phyloP scores from a whole-genome alignment of 495 filamentous ascomycete genomes.

The Xylaria scruposa region DNA sequence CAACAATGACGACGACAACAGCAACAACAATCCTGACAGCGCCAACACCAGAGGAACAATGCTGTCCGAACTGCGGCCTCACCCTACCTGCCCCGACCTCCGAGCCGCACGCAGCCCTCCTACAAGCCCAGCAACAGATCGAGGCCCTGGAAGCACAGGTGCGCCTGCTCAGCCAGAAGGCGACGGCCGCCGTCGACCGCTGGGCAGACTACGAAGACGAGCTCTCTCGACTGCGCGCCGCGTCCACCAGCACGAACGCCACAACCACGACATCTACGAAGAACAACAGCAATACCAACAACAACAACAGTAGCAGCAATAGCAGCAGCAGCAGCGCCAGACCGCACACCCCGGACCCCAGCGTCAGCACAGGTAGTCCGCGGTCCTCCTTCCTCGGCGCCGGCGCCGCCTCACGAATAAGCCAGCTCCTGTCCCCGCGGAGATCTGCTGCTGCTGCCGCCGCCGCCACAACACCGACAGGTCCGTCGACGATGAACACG shows the following conservation, averaged over 20 bases:
- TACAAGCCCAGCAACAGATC: constrained; percentile 71
- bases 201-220: constrained; percentile 96
- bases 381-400: constrained; percentile 51
- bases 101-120: constrained; percentile 59
- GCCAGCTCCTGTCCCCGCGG: constrained; percentile 69
- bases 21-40: constrained; percentile 31
- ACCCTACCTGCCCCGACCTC: constrained; percentile 41
- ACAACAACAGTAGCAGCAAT: constrained; percentile 10
- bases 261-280: constrained; percentile 42
- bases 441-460: constrained; percentile 49
- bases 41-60: constrained; percentile 29
- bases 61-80: constrained; percentile 41
- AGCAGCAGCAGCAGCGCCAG: constrained; percentile 27
- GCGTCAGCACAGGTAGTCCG: constrained; percentile 28
- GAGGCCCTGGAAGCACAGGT: constrained; percentile 84
- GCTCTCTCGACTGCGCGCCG: constrained; percentile 67
- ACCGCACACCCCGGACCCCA: constrained; percentile 31
- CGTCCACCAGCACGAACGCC: constrained; percentile 35
- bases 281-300: constrained; percentile 35
- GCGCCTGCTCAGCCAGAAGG: constrained; percentile 74
- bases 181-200: constrained; percentile 76
- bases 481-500: background rate
- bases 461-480: constrained; percentile 32
- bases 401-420: constrained; percentile 60
- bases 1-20: constrained; percentile 8